Conservation (phyloP, 768 basidiomycete species). For the Termitomyces sp. region DNA sequence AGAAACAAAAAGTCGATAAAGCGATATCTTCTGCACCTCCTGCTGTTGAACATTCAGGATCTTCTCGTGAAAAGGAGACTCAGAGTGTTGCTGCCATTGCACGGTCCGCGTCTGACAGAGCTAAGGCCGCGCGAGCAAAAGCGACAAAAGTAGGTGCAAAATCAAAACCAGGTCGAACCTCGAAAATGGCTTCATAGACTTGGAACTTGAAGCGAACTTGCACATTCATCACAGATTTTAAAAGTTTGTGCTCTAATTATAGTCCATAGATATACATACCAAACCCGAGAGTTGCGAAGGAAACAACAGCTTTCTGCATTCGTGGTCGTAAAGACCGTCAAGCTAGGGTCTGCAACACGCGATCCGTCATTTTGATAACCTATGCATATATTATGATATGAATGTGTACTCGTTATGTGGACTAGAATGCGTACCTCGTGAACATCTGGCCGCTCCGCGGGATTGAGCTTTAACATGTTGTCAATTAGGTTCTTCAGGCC, state of each 20-base stretch:
- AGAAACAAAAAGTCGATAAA: slow-evolving; percentile 16
- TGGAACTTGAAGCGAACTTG: neutral
- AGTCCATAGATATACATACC: slow-evolving; percentile 6
- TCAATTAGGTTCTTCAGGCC: slow-evolving; percentile 82
- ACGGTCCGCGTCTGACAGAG: slow-evolving; percentile 32
- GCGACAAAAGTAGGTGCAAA: slow-evolving; percentile 12
- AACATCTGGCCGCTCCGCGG: slow-evolving; percentile 81
- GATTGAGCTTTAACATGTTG: slow-evolving; percentile 79
- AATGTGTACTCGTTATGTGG: neutral
- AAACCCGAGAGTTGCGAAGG: neutral
- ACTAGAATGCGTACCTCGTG: slow-evolving; percentile 56
- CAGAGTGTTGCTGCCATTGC: slow-evolving; percentile 28
- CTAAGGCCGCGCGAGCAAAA: slow-evolving; percentile 32
- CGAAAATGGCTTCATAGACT: neutral
- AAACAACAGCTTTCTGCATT: neutral
- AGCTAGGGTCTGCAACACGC: slow-evolving; percentile 55
- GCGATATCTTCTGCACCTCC: slow-evolving; percentile 3
- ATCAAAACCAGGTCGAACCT: slow-evolving; percentile 8
- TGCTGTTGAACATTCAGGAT: neutral
- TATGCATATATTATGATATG: slow-evolving; percentile 21
- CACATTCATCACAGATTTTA: neutral
- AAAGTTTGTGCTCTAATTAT: neutral
- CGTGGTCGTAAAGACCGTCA: slow-evolving; percentile 18
- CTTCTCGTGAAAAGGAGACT: slow-evolving; percentile 6
- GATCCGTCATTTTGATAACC: slow-evolving; percentile 67